These are phyloP conservation scores for Saccharomycopsis sp. DNA, from an alignment of 805 yeast species.

Conservation along the genomic window DNA sequence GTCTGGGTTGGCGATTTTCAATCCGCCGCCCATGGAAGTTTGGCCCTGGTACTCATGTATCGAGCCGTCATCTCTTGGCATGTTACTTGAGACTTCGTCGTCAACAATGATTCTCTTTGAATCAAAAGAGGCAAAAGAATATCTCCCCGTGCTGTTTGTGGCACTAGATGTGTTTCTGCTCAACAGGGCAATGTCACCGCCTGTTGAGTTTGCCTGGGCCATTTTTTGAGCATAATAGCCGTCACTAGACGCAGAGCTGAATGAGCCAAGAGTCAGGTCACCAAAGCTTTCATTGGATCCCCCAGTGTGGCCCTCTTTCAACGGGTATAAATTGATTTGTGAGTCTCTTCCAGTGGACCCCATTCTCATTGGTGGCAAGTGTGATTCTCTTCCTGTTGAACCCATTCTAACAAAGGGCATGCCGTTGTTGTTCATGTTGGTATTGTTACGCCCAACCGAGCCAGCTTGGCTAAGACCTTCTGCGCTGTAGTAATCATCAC, in stretches of 20 bases:
- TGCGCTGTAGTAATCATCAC: neutral
- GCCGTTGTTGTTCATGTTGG: no score
- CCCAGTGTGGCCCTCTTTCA: neutral
- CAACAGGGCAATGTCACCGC: slow-evolving; percentile 1
- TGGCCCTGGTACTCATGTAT: slow-evolving; percentile 14
- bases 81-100: slow-evolving; percentile 12
- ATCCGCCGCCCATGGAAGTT: slow-evolving; percentile 11
- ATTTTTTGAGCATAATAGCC: slow-evolving; percentile 17
- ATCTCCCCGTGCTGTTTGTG: slow-evolving; percentile 7
- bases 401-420: slow-evolving; percentile 20
- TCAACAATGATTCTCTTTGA: slow-evolving; percentile 12
- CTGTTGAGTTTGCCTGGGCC: slow-evolving; percentile 3
- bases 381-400: slow-evolving; percentile 15
- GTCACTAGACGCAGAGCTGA: slow-evolving; percentile 10
- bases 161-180: slow-evolving; percentile 17
- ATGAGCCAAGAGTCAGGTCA: slow-evolving; percentile 13
- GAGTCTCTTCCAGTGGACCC: slow-evolving; percentile 17
- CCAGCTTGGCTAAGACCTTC: neutral
- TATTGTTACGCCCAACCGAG: no score
- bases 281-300: slow-evolving; percentile 1
- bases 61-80: slow-evolving; percentile 19
- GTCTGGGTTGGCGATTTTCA: slow-evolving; percentile 20
- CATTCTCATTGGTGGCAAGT: slow-evolving; percentile 14
- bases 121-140: slow-evolving; percentile 20
- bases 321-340: no score